phyloP scores from a whole-genome alignment of 169 alveolate species.

The Blepharisma undulans region DNA sequence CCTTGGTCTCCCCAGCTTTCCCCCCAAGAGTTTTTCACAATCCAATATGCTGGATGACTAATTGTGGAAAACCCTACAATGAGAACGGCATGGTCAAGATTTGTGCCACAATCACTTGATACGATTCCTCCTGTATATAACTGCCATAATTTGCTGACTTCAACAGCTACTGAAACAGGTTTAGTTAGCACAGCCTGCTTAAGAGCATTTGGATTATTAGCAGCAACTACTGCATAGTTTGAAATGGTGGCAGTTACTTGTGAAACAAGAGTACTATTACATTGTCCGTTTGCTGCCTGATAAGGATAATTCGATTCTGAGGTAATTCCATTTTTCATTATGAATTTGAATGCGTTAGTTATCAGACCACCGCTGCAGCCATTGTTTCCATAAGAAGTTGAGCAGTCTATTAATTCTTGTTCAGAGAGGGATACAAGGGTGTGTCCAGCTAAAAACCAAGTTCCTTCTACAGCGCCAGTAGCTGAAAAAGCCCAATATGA shows the following conservation, averaged over 20 bases:
- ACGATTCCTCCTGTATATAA: constrained; percentile 85
- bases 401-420: constrained; percentile 70
- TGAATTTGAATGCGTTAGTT: constrained; percentile 75
- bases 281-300: constrained; percentile 52
- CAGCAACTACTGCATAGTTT: constrained; percentile 52
- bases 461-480: constrained; percentile 50
- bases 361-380: constrained; percentile 60
- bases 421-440: constrained; percentile 53
- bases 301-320: constrained; percentile 74
- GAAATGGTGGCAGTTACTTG: constrained; percentile 35
- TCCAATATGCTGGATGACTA: constrained; percentile 74
- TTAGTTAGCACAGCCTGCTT: constrained; percentile 60
- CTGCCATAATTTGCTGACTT: constrained; percentile 90
- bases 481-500: constrained; percentile 62
- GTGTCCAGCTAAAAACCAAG: constrained; percentile 2
- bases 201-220: constrained; percentile 49
- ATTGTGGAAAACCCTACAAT: constrained; percentile 78
- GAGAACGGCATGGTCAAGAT: constrained; percentile 84
- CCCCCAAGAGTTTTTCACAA: constrained; percentile 92
- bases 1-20: constrained; percentile 90
- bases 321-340: constrained; percentile 67
- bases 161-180: constrained; percentile 93
- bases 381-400: constrained; percentile 40
- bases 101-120: constrained; percentile 74
- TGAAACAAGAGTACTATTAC: constrained; percentile 36